Evolutionary conservation across 768 basidiomycete species (phyloP), one percentile per base, ranked within the genome.

Genomic region (Trametes meyenii): DNA sequence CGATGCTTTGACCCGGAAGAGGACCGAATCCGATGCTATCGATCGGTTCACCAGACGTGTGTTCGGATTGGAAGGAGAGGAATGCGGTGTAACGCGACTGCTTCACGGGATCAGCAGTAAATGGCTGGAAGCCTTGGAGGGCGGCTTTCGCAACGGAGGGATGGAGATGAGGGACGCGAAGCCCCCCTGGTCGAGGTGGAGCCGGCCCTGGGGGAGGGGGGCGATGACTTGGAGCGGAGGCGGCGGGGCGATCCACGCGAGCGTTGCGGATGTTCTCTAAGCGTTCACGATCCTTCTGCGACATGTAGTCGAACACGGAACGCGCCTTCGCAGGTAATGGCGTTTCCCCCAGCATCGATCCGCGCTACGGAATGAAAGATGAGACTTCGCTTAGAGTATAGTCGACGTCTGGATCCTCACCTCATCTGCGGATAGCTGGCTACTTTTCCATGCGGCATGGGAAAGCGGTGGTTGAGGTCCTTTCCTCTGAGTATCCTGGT

Each of bases 271-370:
- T 82, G 29, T 80, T 81, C 68, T 87, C 81, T 16, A 99, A 81
- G 6, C 96, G 87, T 61, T 97, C 95, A 58, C 86, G 84, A 68
- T 96, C 94, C 69, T 95, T 96, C 65, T 89, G 85, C 0, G 97
- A 96, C 72, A 98, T 85, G 71, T 87, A 98, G 46, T 98, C 96
- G 72, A 96, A 98, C 16, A 99, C 85, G 0, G 96, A 98, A 12
- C 86, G 85, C 1, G 90, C 84, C 14, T 82, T 83, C 3, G 86
- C 75, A 13, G 86, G 81, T 12, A 92, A 78, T 12, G 85, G 85
- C 11, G 84, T 84, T 74, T 98, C 97, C 55, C 96, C 96, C 0
- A 98, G 79, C 19, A 90, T 78, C 1, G 81, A 75, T 26, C 94
- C 96, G 52, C 97, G 84, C 95, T 98, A 64, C 33, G 33, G 23